Evolutionary conservation across 2,329 filamentous ascomycete genomes (phyloP), one percentile per base, ranked within the genome.

Genomic region (Pseudopithomyces chartarum): DNA sequence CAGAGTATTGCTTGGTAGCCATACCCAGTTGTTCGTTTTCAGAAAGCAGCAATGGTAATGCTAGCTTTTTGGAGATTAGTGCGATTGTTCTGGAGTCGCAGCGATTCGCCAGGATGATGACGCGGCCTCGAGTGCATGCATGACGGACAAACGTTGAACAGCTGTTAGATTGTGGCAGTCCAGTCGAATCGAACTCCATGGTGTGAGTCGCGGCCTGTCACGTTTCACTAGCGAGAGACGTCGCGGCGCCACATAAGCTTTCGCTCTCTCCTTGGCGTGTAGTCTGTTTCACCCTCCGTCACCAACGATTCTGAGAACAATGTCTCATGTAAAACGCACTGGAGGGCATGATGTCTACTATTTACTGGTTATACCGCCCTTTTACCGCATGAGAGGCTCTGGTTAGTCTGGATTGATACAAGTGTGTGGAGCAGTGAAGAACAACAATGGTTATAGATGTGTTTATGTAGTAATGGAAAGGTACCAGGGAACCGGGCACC

Each of bases 201-300:
- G 20, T 20, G 43, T 39, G 52, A 52, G 45, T 44, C 58, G 60
- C 61, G 39, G 56, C 39, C 49, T 64, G 61, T 66, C 61, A 60
- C 58, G 67, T 70, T 68, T 70, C 66, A 67, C 29, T 45, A 53
- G 46, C 26, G 45, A 45, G 54, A 32, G 47, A 44, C 34, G 52
- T 57, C 47, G 60, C 51, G 59, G 57, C 40, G 54, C 55, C 46
- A 32, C 52, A 55, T 62, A 63, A 64, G 60, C 63, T 56, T 64
- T 63, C 42, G 57, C 46, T 52, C 46, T 48, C 47, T 54, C 48
- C 63, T 60, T 62, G 62, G 63, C 63, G 42, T 62, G 52, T 56
- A 58, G 52, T 45, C 43, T 53, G 65, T 65, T 66, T 64, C 64
- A 63, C 33, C 40, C 54, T 49, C 52, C 38, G 38, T n/a, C 34